These are phyloP conservation scores for Starmerella davenportii DNA, from an alignment of 805 yeast species.

Conservation along the genomic window DNA sequence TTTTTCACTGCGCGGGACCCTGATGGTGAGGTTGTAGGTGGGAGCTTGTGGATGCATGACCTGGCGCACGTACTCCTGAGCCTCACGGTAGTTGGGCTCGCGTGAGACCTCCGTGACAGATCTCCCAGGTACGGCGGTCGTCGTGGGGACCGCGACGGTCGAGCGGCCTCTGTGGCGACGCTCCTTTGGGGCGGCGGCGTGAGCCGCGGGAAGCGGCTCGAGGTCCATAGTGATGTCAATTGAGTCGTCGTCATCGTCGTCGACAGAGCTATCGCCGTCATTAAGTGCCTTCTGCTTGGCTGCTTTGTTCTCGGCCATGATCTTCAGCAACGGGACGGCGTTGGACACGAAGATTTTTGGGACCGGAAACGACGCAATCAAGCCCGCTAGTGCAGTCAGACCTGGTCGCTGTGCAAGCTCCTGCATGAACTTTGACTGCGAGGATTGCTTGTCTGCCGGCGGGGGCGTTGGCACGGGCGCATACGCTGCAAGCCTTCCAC, in stretches of 20 bases:
- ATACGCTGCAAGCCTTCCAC: too few relatives aligned
- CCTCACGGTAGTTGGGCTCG: not conserved
- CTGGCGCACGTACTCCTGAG: not conserved
- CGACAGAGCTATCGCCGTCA: not conserved
- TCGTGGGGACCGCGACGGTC: not conserved
- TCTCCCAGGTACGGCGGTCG: too few relatives aligned
- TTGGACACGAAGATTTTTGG: constrained; percentile 41
- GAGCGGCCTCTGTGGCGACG: not conserved
- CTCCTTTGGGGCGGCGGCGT: constrained; percentile 4
- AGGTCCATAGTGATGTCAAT: not conserved
- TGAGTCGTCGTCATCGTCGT: not conserved
- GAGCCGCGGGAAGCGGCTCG: not conserved
- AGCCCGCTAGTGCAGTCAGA: constrained; percentile 39
- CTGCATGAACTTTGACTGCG: constrained; percentile 29
- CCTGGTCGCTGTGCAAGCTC: constrained; percentile 36
- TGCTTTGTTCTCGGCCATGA: constrained; percentile 8
- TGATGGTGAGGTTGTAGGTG: not conserved
- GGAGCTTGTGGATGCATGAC: not conserved
- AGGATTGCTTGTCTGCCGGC: constrained; percentile 12
- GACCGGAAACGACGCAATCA: constrained; percentile 40
- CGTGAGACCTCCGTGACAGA: not conserved
- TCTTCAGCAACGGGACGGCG: constrained; percentile 40
- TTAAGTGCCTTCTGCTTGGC: not conserved
- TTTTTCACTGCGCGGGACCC: too few relatives aligned
- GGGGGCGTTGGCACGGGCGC: not conserved